Evolutionary conservation across 345 rosid species (phyloP).

Genomic region (Tarenaya hassleriana): DNA sequence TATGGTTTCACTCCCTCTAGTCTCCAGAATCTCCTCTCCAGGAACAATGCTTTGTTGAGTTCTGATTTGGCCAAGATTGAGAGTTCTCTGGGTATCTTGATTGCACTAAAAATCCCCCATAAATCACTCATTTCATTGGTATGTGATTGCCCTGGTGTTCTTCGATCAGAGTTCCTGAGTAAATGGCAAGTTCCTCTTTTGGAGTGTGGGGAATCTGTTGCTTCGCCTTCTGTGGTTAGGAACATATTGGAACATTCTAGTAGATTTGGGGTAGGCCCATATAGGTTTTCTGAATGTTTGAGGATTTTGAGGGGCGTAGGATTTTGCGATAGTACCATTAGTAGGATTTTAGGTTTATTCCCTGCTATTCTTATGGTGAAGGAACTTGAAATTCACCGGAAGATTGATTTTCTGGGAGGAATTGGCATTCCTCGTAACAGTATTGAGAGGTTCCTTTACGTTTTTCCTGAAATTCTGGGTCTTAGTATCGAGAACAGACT

Average conservation of each 20-base stretch:
- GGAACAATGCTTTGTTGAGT: conserved; percentile 36
- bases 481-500: conserved; percentile 43
- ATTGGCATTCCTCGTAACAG: conserved; percentile 35
- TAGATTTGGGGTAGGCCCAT: conserved; percentile 44
- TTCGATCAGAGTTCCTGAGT: conserved; percentile 49
- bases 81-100: conserved; percentile 45
- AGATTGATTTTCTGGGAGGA: conserved; percentile 45
- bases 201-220: conserved; percentile 21
- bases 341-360: conserved; percentile 45
- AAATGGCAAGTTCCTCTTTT: conserved; percentile 44
- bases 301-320: conserved; percentile 51
- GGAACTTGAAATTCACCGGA: conserved; percentile 37
- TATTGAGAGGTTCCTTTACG: conserved; percentile 41
- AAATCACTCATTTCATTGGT: conserved; percentile 44
- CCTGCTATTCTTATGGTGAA: conserved; percentile 43
- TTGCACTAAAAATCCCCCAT: conserved; percentile 51
- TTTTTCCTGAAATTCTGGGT: conserved; percentile 50
- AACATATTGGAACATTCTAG: conserved; percentile 46
- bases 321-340: conserved; percentile 41
- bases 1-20: conserved; percentile 58
- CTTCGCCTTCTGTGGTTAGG: conserved; percentile 34
- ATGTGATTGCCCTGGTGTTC: conserved; percentile 53
- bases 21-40: conserved; percentile 41
- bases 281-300: conserved; percentile 29
- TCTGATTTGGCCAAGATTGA: conserved; percentile 41